Conservation (phyloP, 1,284 basidiomycete genomes). For the Exobasidium rhododendri region DNA sequence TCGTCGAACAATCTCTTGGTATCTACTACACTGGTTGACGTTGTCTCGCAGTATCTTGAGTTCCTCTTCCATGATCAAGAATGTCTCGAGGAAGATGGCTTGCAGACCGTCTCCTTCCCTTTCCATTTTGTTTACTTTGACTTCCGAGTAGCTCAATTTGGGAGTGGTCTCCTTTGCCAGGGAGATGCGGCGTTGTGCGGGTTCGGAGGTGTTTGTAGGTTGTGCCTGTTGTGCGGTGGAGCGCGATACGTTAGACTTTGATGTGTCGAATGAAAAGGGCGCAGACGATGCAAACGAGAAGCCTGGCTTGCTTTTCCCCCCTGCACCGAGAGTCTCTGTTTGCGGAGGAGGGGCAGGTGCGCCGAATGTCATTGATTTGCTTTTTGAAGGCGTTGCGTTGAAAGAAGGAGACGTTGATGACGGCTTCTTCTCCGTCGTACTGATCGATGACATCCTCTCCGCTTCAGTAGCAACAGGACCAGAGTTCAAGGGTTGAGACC, state of each 20-base stretch:
- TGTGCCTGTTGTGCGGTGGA: slow-evolving; percentile 1
- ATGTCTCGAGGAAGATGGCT: slow-evolving; percentile 47
- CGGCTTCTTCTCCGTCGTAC: slow-evolving; percentile 13
- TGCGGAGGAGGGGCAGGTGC: not conserved
- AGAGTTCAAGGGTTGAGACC: not conserved
- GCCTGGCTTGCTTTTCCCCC: not conserved
- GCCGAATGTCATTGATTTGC: not conserved
- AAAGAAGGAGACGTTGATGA: not conserved
- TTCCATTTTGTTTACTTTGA: slow-evolving; percentile 18
- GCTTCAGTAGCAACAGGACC: slow-evolving; percentile 10
- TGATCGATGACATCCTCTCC: slow-evolving; percentile 5
- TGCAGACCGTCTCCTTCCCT: slow-evolving; percentile 46
- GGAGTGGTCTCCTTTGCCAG: not conserved
- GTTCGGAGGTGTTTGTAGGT: slow-evolving; percentile 18
- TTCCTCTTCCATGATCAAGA: slow-evolving; percentile 56
- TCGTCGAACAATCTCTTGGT: slow-evolving; percentile 48
- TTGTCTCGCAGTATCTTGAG: slow-evolving; percentile 39
- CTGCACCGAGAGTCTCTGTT: not conserved
- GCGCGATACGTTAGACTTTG: too few relatives aligned
- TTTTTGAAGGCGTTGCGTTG: not conserved
- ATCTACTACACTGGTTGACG: slow-evolving; percentile 36
- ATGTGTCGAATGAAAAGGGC: slow-evolving; percentile 7
- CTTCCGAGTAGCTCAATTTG: slow-evolving; percentile 11
- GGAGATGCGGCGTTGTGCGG: slow-evolving; percentile 18
- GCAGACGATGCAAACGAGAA: not conserved